Conservation (phyloP, 371 early-diverging fungal genomes). For the Apophysomyces elegans region DNA sequence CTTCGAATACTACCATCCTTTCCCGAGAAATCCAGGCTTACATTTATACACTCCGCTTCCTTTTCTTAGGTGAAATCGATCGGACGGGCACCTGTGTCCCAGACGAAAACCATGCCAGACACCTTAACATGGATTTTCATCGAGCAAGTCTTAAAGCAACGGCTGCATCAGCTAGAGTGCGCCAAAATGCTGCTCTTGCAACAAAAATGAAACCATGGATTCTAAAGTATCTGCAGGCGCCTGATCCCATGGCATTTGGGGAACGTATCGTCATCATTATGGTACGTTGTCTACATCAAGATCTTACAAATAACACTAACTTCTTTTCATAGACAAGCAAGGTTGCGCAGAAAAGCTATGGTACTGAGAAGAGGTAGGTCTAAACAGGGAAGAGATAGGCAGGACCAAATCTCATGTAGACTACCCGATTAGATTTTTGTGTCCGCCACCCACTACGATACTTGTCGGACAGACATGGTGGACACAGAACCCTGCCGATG, state of each 20-base stretch:
- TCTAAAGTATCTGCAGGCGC: conserved; percentile 43
- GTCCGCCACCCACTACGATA: conserved; percentile 77
- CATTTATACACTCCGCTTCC: background rate
- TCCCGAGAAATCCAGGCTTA: background rate
- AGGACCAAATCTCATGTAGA: background rate
- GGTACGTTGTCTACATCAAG: background rate
- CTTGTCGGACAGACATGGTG: conserved; percentile 71
- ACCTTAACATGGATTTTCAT: background rate
- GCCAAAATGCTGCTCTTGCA: conserved; percentile 2
- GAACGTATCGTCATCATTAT: conserved; percentile 68
- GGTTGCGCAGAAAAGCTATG: conserved; percentile 75
- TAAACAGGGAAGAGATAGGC: background rate
- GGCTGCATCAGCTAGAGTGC: background rate
- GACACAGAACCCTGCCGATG: conserved; percentile 21
- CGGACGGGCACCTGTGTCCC: background rate
- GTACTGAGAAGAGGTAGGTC: conserved; percentile 63
- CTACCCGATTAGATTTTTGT: conserved; percentile 51
- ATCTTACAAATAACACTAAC: background rate
- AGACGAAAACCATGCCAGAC: background rate
- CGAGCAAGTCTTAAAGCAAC: conserved; percentile 8
- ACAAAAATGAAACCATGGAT: conserved; percentile 41
- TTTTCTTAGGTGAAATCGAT: background rate
- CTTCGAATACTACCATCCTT: background rate
- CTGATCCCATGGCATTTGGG: conserved; percentile 32
- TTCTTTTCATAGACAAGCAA: conserved; percentile 50